phyloP scores from a whole-genome alignment of 129 eudicot genomes.

The Logfia minima region DNA sequence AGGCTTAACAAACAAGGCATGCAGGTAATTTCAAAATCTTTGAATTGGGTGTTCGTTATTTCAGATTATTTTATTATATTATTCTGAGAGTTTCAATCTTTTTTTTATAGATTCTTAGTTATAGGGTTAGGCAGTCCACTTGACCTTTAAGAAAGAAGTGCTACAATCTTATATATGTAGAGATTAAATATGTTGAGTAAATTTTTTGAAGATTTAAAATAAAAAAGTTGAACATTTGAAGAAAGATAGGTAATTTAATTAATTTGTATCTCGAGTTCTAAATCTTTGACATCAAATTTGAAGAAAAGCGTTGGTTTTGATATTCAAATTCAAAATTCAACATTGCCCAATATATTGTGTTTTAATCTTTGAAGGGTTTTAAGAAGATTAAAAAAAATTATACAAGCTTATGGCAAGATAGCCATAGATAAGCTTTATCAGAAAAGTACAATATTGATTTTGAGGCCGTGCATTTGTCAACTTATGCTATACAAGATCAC shows the following conservation, averaged over 20 bases:
- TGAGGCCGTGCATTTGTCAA: not conserved
- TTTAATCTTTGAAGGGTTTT: not conserved
- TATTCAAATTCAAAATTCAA: not conserved
- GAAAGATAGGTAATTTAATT: no score
- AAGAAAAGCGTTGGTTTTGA: not conserved
- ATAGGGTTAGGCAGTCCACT: constrained; percentile 13
- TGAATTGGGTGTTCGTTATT: not conserved
- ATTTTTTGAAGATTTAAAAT: no score
- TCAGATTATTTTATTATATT: not conserved
- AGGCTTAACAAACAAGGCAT: constrained; percentile 65
- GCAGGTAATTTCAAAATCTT: constrained; percentile 50
- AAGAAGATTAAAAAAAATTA: not conserved
- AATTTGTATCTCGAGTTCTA: no score
- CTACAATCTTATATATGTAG: not conserved
- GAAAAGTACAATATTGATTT: constrained; percentile 14
- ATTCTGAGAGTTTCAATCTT: not conserved
- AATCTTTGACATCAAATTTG: no score
- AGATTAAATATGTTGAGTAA: not conserved
- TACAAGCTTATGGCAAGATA: not conserved
- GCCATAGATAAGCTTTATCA: not conserved
- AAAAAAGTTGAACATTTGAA: no score
- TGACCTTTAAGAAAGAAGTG: not conserved
- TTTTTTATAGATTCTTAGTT: not conserved
- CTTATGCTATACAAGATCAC: not conserved
- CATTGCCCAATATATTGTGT: not conserved